Percentiles rank a stretch among this genome's conserved stretches.
Evolutionary conservation across 306 rosid genomes (phyloP).

Genomic region (Prunus mongolica): DNA sequence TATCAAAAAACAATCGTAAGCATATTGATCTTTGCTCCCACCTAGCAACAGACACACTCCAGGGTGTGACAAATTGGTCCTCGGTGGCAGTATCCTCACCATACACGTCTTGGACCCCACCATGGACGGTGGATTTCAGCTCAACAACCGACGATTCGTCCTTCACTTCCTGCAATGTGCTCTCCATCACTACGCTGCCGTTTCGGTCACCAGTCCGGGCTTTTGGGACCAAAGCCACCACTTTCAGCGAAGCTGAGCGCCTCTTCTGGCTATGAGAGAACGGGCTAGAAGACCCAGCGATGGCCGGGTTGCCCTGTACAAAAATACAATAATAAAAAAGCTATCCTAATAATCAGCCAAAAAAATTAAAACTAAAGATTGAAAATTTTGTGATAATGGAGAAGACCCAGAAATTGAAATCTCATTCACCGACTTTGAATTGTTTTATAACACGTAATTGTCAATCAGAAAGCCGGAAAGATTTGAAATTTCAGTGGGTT

Average conservation of each 20-base stretch:
- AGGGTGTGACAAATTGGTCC: slow-evolving; percentile 77
- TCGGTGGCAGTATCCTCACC: slow-evolving; percentile 73
- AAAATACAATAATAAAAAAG: neutral
- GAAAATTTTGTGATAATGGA: neutral
- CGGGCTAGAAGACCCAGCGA: slow-evolving; percentile 32
- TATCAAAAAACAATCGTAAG: neutral
- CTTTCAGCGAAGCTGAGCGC: slow-evolving; percentile 29
- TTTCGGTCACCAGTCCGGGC: slow-evolving; percentile 47
- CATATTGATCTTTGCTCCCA: slow-evolving; percentile 11
- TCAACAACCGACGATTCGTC: slow-evolving; percentile 36
- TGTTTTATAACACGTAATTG: neutral
- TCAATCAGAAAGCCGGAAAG: neutral
- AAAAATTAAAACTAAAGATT: neutral
- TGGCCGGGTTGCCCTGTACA: slow-evolving; percentile 42
- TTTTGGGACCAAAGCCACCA: slow-evolving; percentile 47
- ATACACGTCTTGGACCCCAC: slow-evolving; percentile 65
- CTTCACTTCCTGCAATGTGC: slow-evolving; percentile 35
- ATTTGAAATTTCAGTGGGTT: slow-evolving; percentile 15
- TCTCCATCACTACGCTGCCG: slow-evolving; percentile 56
- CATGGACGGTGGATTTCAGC: slow-evolving; percentile 29
- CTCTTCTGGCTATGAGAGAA: slow-evolving; percentile 37
- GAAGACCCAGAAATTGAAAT: slow-evolving; percentile 16
- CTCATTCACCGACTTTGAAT: slow-evolving; percentile 5
- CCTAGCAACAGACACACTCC: slow-evolving; percentile 91
- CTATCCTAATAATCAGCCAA: slow-evolving; percentile 2